Base-by-base conservation (phyloP, 2,329 filamentous ascomycete species). In the Xylogone sp. region DNA sequence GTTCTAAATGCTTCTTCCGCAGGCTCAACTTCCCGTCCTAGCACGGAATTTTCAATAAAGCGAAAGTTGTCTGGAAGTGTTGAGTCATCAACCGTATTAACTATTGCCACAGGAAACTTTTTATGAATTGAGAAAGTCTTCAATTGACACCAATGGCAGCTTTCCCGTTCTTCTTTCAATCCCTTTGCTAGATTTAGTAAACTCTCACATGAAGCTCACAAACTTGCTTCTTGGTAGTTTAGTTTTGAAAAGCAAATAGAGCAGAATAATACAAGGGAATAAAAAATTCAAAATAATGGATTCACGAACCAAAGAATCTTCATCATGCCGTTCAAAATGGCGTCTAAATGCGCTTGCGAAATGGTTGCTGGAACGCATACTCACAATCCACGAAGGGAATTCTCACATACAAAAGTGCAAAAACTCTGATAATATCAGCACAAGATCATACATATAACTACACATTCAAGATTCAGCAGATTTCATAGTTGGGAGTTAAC, bases 21-120 rank as follows among this genome's bases (percentile, higher is more conserved):
- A 12, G 77, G 74, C 43, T 78, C 66, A 0, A 93, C 84, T 19
- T 81, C 86, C 1, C 76, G 59, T 2, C 78, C 70, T 1, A 88
- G 72, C 3, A 86, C 71, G 9, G 82, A 84, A 1, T 76, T 68
- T 6, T 84, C 73, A 49, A 91, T 84, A 65, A 92, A 93, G 0
- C 74, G 74, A 59, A 94, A 95, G 39, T 79, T 71, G 0, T 80
- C 68, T 0, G 87, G 83, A 13, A 83, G 71, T n/a, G 59, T 75
- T 57, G 60, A 74, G 1, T 75, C 68, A 58, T 87, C 84, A 2
- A 80, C 68, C 0, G 75, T 70, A 62, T 93, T 93, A 48, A 84
- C 70, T 1, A 92, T 76, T 0, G 79, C 80, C 21, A 90, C 76
- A 1, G 82, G 81, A 7, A 72, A 73, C 1, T 64, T 53, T 0